phyloP scores from a whole-genome alignment of 306 rosid genomes.

The Styphnolobium japonicum region DNA sequence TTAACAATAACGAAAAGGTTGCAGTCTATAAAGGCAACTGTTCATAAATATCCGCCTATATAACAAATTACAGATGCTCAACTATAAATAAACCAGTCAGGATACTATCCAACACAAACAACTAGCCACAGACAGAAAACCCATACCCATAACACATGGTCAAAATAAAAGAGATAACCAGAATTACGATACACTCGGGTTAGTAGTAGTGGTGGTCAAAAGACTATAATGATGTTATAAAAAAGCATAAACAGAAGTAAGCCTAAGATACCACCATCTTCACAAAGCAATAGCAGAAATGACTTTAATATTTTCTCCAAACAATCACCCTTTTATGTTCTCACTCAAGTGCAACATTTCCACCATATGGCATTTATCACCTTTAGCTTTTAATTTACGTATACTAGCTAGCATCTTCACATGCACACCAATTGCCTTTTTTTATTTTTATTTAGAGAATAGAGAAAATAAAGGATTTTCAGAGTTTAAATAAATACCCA shows the following conservation, averaged over 20 bases:
- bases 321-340: not conserved
- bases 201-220: not conserved
- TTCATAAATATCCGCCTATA: not conserved
- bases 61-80: not conserved
- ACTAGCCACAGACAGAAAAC: slow-evolving; percentile 2
- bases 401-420: not conserved
- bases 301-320: not conserved
- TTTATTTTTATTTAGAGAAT: not conserved
- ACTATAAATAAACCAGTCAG: not conserved
- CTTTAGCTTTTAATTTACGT: not conserved
- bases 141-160: not conserved
- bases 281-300: not conserved
- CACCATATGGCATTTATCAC: not conserved
- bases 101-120: not conserved
- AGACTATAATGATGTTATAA: not conserved
- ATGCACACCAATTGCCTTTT: not conserved
- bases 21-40: not conserved
- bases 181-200: slow-evolving; percentile 12
- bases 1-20: not conserved
- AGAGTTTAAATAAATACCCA: not conserved
- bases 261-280: not conserved
- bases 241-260: not conserved
- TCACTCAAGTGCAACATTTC: not conserved
- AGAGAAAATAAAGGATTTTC: not conserved
- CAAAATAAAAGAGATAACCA: not conserved